These are phyloP conservation scores for Alternaria metachromatica DNA, from an alignment of 2,329 filamentous ascomycete genomes.

Conservation along the genomic window DNA sequence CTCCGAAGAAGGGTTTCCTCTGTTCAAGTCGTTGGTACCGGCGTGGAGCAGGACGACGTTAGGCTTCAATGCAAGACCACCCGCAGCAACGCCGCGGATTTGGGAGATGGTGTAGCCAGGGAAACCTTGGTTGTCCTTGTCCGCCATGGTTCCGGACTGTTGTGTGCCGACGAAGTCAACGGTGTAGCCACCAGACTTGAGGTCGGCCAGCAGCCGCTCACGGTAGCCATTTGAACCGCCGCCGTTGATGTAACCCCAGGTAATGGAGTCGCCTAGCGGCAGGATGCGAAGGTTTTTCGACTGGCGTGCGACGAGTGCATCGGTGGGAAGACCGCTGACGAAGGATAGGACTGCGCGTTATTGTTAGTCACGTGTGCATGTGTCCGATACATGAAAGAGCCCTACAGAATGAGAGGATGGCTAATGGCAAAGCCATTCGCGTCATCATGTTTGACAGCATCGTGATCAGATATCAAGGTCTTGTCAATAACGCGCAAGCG, in stretches of 20 bases:
- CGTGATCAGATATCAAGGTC: not conserved
- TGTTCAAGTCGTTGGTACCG: conserved; percentile 31
- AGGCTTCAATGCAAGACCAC: conserved; percentile 13
- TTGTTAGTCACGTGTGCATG: not conserved
- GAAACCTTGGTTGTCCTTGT: conserved; percentile 45
- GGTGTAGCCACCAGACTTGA: conserved; percentile 27
- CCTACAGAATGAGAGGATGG: conserved; percentile 8
- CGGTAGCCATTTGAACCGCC: conserved; percentile 43
- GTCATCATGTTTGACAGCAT: conserved; percentile 8
- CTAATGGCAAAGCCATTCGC: conserved; percentile 1
- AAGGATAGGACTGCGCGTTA: conserved; percentile 1
- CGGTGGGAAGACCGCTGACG: conserved; percentile 5
- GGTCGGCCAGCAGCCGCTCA: conserved; percentile 28
- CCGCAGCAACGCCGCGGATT: conserved; percentile 24
- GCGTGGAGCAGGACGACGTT: conserved; percentile 32
- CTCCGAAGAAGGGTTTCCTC: conserved; percentile 19
- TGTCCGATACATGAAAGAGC: rapidly evolving
- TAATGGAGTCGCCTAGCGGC: conserved; percentile 31
- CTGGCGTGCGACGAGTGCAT: conserved; percentile 5
- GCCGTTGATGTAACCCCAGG: conserved; percentile 37
- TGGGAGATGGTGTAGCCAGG: conserved; percentile 40
- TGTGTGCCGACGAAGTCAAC: conserved; percentile 41
- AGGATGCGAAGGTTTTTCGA: conserved; percentile 20
- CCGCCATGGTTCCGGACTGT: conserved; percentile 37
- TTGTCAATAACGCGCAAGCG: not conserved